Percentiles rank a stretch among this genome's conserved stretches.
These are phyloP conservation scores for Eragrostis nindensis DNA, from an alignment of 176 grass and related monocot species.

Conservation along the genomic window DNA sequence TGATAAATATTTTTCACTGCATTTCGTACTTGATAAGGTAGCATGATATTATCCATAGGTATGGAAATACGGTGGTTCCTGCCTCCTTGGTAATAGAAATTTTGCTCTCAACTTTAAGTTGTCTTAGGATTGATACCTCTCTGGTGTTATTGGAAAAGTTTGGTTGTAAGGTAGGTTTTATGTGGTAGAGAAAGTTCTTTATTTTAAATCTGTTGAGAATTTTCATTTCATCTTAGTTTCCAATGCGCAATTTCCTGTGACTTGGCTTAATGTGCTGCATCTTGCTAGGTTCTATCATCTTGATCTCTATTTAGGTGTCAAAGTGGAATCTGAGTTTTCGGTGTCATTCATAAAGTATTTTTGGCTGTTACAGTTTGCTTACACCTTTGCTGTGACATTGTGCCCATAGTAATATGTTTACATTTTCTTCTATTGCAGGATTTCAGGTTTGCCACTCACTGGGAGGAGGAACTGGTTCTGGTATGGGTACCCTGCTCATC, in stretches of 20 bases:
- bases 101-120: constrained; percentile 2
- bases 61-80: not conserved
- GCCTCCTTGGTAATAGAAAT: not conserved
- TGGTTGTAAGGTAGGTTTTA: no score
- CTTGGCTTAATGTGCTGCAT: not conserved
- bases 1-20: not conserved
- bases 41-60: not conserved
- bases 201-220: no score
- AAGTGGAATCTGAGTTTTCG: not conserved
- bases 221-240: not conserved
- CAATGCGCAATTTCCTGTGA: not conserved
- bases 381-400: not conserved
- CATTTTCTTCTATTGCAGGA: constrained; percentile 15
- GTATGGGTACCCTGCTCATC: constrained; percentile 75
- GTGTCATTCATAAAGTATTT: not conserved
- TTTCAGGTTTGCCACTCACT: constrained; percentile 73
- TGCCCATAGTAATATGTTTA: not conserved
- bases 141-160: no score
- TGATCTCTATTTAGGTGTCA: not conserved
- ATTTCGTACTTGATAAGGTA: not conserved
- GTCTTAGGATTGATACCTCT: no score
- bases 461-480: constrained; percentile 71
- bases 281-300: no score
- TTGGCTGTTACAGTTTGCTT: not conserved
- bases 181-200: no score